Percentiles rank a stretch among this genome's conserved stretches.
Conservation (phyloP, 768 basidiomycete genomes). For the Glaciozyma antarctica region DNA sequence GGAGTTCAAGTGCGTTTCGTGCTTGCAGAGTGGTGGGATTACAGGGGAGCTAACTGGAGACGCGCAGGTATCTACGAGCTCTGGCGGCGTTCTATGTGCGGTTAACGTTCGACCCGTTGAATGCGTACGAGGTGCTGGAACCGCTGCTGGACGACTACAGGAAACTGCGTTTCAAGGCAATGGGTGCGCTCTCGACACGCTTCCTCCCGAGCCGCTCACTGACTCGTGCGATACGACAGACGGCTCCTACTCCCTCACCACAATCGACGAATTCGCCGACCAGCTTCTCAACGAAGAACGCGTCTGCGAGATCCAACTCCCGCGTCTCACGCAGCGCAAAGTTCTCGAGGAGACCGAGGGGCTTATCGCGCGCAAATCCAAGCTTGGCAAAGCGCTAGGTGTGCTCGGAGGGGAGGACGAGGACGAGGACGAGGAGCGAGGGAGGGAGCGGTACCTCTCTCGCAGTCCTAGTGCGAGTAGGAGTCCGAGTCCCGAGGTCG, state of each 20-base stretch:
- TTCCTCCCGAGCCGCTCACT: background rate
- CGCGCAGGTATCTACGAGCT: constrained; percentile 75
- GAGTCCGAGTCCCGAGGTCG: constrained; percentile 37
- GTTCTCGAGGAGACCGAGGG: constrained; percentile 88
- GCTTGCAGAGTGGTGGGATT: background rate
- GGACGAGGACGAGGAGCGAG: constrained; percentile 47
- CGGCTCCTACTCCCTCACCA: constrained; percentile 68
- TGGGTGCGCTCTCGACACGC: constrained; percentile 50
- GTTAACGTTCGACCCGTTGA: constrained; percentile 80
- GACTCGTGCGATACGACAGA: constrained; percentile 44
- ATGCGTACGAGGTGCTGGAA: constrained; percentile 87
- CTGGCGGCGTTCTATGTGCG: constrained; percentile 88
- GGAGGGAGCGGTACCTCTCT: constrained; percentile 12
- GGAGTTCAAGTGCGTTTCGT: constrained; percentile 79
- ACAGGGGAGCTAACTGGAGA: constrained; percentile 1
- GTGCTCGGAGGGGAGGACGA: constrained; percentile 36
- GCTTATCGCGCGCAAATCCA: constrained; percentile 71
- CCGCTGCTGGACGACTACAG: constrained; percentile 88
- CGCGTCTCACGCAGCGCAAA: constrained; percentile 72
- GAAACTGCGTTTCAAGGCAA: constrained; percentile 70
- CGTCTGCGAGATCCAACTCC: constrained; percentile 92
- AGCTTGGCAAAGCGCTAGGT: constrained; percentile 70
- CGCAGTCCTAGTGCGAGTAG: constrained; percentile 34
- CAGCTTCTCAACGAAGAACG: constrained; percentile 74
- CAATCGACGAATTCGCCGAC: constrained; percentile 87